Percentiles rank a stretch among this genome's conserved stretches.
Conservation (phyloP, 2,329 filamentous ascomycete species). For the Ceratocystis colombiana region DNA sequence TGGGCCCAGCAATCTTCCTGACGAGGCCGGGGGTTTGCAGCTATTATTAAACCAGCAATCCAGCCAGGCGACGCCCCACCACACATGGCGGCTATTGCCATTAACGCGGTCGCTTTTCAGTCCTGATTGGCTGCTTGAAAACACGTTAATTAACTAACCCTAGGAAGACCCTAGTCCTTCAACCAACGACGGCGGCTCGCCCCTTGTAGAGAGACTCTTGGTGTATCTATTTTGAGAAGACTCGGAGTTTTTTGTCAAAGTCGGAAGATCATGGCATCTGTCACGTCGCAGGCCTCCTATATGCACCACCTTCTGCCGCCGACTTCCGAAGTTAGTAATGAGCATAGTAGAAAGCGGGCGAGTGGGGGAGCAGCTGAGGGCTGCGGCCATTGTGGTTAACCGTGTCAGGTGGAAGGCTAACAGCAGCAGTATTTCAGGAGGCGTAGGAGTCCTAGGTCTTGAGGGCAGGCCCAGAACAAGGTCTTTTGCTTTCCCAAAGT, state of each 20-base stretch:
- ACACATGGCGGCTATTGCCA: not conserved
- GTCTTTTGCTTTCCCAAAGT: no score
- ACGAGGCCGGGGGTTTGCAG: no score
- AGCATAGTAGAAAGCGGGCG: no score
- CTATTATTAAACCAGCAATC: constrained; percentile 13
- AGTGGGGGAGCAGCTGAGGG: no score
- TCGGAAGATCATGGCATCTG: not conserved
- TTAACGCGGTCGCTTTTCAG: not conserved
- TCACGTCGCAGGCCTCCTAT: not conserved
- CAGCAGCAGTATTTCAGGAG: no score
- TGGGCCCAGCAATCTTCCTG: no score
- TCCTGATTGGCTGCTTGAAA: not conserved
- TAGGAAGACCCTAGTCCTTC: not conserved
- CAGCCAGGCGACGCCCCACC: not conserved
- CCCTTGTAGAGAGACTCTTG: not conserved
- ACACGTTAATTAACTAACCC: not conserved
- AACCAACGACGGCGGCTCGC: not conserved
- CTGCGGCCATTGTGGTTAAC: no score
- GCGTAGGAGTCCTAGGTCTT: no score
- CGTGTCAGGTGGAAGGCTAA: no score
- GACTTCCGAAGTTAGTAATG: not conserved
- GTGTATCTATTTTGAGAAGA: constrained; percentile 2
- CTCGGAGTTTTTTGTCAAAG: not conserved
- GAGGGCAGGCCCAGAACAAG: no score
- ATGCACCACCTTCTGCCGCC: not conserved